Evolutionary conservation across 768 basidiomycete species (phyloP), one percentile per base, ranked within the genome.

Genomic region (Trametes punicea): DNA sequence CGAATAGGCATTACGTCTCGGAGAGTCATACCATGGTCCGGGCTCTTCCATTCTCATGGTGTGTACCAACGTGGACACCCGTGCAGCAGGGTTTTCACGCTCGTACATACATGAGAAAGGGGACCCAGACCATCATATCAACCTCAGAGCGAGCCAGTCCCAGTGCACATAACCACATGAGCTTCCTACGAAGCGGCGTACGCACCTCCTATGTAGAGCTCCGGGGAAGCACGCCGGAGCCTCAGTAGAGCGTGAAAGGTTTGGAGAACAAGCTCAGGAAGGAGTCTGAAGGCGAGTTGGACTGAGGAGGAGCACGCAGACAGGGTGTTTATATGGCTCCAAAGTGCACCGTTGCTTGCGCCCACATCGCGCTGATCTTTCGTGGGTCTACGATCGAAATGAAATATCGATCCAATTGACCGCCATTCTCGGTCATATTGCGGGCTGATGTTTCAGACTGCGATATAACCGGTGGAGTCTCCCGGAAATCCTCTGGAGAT

Each of bases 11-110:
- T 15, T 36, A 5, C 34, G 34, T 55, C 58, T 46, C 56, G 44
- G 41, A 29, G 40, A n/a, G 30, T 38, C 44, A 41, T 59, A 55
- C 53, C 47, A 53, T 62, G 63, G 60, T 62, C 60, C 50, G 57
- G 55, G 53, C 45, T 62, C 63, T 64, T 64, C 63, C 63, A 64
- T 64, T 64, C 63, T 64, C 63, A 64, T 64, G 63, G 63, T 64
- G 62, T 62, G 63, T 62, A 64, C 49, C 46, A 38, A 51, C 51
- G 51, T 38, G 49, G 26, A 53, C 20, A 52, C 55, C 59, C 62
- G 29, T 51, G 53, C 41, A 15, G 20, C 25, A 46, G 56, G 59
- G 57, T 64, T 39, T 56, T 36, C 49, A 52, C 52, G 46, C 51
- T 44, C 39, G 56, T 64, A 47, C 63, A 64, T 60, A 44, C 42